Evolutionary conservation across 2,329 filamentous ascomycete species (phyloP), one percentile per base, ranked within the genome.

Genomic region (Trichoderma simmonsii): DNA sequence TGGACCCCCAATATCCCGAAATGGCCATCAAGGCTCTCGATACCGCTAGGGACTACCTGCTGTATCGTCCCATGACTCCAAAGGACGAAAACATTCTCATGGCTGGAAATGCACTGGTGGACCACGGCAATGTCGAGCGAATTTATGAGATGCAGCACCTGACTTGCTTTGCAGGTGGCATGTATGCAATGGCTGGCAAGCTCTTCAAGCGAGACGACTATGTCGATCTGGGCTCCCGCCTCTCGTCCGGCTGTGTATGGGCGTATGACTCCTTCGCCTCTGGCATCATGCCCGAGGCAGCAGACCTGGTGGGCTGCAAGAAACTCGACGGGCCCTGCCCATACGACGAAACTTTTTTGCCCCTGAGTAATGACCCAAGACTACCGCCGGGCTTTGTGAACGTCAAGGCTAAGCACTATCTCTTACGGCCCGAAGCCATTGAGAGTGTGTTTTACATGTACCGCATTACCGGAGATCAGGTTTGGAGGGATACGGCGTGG

Each of bases 151-250:
- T 81, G 78, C 79, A 91, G 72, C 92, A 94, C 77, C 83, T 93
- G 2, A 86, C 87, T 3, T 94, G 92, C 80, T 94, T 93, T 77
- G 84, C 88, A 3, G 92, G 92, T 7, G 92, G 91, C 11, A 90
- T 92, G 84, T 90, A 92, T 60, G 91, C 85, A 1, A 85, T 94
- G 43, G 90, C 88, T 1, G 89, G 91, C 1, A 88, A 86, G 73
- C 82, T 93, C 30, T 88, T 92, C 71, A 79, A 81, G 1, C 80
- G 82, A 21, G 77, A 80, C 3, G 83, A 86, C 76, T 82, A 87
- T 73, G 78, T 88, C 67, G 79, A 82, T 59, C 77, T 85, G 18
- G 87, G 82, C n/a, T 80, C 81, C 9, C 83, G 83, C 57, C 82
- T 89, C 21, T 83, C 87, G 1, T 82, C 84, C 26, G 87, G 87